Evolutionary conservation across 371 early-diverging fungal genomes (phyloP), one percentile per base, ranked within the genome.

Genomic region (Mucor piriformis): DNA sequence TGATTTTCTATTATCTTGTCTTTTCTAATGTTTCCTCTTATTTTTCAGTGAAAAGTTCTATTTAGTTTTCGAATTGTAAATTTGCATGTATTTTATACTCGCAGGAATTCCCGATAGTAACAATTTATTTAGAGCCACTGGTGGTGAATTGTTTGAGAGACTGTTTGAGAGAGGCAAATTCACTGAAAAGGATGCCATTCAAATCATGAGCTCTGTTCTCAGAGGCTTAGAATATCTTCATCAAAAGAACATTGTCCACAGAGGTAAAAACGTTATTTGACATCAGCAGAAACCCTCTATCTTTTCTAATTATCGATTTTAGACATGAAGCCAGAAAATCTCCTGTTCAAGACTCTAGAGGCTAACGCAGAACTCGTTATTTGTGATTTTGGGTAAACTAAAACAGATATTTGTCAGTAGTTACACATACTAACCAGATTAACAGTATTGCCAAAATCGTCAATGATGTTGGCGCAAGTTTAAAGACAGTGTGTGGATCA

Each of bases 131-230:
- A 87, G 84, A 18, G 89, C 86, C 24, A 83, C 85, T 42, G 96
- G 95, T 34, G 95, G 95, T 32, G 95, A 95, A 73, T 79, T 96
- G 48, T 95, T 96, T 73, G 91, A 94, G 47, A 84, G 89, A 50
- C 88, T 96, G 44, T 81, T 90, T 62, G 85, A 88, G 33, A 83
- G 85, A 27, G 97, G 95, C 3, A 83, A 82, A 54, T 95, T 93
- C 56, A 88, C 93, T 2, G 97, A 96, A 64, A 82, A 83, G 34
- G 95, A 96, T 64, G 95, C 95, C 0, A 84, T 87, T 10, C 60
- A 61, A 11, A 70, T 92, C 15, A 82, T 94, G 55, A 77, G 76
- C 52, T 83, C 84, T 13, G 80, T 88, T 21, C 61, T 92, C 34
- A 50, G 46, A 32, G 91, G 88, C 0, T 57, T 91, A 3, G 80